phyloP scores from a whole-genome alignment of 2,329 filamentous ascomycete species.

The Stromatinia cepivora region DNA sequence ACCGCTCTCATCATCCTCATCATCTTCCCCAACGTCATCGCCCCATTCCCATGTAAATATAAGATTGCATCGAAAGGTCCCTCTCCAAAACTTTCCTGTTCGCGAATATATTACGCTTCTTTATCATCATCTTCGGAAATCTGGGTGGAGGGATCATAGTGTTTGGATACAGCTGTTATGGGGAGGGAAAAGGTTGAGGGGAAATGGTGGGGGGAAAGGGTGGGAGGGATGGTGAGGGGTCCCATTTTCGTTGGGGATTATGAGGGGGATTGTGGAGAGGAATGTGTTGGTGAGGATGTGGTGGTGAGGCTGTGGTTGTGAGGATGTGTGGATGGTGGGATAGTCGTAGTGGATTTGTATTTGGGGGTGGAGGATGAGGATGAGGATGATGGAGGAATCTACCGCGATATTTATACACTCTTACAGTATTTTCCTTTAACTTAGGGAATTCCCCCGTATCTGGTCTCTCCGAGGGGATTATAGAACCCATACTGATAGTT shows the following conservation, averaged over 20 bases:
- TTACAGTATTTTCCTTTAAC: slow-evolving; percentile 5
- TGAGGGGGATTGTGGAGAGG: slow-evolving; percentile 47
- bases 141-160: slow-evolving; percentile 8
- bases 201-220: too few species aligned
- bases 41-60: slow-evolving; percentile 24
- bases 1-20: too few species aligned
- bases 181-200: not conserved
- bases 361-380: not conserved
- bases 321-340: not conserved
- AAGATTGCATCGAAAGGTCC: slow-evolving; percentile 15
- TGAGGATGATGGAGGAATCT: not conserved
- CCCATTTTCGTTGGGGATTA: slow-evolving; percentile 10
- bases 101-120: not conserved
- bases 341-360: slow-evolving; percentile 16
- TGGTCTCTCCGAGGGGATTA: not conserved
- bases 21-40: slow-evolving; percentile 22
- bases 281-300: slow-evolving; percentile 39
- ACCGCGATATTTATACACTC: slow-evolving; percentile 10
- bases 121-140: slow-evolving; percentile 22
- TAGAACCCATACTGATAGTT: not conserved
- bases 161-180: not conserved
- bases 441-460: not conserved
- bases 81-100: slow-evolving; percentile 5
- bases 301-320: too few species aligned
- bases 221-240: not conserved